Base-by-base conservation (phyloP, 352 stramenopile genomes). In the Bremia lactucae region DNA sequence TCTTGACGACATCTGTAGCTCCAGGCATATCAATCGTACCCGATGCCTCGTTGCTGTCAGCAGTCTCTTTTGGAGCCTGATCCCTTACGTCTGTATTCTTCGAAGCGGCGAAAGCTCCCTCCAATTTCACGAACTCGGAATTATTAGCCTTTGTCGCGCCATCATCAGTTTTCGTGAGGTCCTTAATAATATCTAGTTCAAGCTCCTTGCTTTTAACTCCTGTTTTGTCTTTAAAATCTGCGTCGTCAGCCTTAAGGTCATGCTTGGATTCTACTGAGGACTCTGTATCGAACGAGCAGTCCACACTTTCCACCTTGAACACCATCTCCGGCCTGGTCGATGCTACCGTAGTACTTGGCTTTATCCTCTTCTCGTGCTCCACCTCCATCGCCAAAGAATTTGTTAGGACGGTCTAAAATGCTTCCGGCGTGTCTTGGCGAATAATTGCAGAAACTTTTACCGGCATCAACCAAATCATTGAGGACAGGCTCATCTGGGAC, bases 391-490 rank as follows among this genome's bases (percentile, higher is more conserved):
- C 28, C 37, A 47, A n/a, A n/a, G n/a, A n/a, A n/a, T n/a, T n/a
- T n/a, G n/a, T n/a, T n/a, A n/a, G n/a, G n/a, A n/a, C n/a, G n/a
- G n/a, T n/a, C n/a, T n/a, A n/a, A n/a, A n/a, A n/a, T n/a, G n/a
- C 15, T 33, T 15, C 1, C 24, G 13, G 8, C 4, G 53, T 14
- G 50, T 48, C 42, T 58, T 54, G 31, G 10, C 31, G 50, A 65
- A 55, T 60, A 46, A 25, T 44, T 35, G 39, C 49, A 49, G 45
- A 65, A 65, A 11, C 20, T 53, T 65, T 46, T 24, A 19, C 6
- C 22, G 16, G 6, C 36, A 11, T 22, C 24, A n/a, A n/a, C 29
- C 18, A 31, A 42, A 33, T 35, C 40, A 34, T 42, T 37, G 20
- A 42, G 25, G 38, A 50, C 45, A 54, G 46, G 49, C 36, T 48